phyloP scores from a whole-genome alignment of 345 rosid species.

The Hibiscus tridactylites region DNA sequence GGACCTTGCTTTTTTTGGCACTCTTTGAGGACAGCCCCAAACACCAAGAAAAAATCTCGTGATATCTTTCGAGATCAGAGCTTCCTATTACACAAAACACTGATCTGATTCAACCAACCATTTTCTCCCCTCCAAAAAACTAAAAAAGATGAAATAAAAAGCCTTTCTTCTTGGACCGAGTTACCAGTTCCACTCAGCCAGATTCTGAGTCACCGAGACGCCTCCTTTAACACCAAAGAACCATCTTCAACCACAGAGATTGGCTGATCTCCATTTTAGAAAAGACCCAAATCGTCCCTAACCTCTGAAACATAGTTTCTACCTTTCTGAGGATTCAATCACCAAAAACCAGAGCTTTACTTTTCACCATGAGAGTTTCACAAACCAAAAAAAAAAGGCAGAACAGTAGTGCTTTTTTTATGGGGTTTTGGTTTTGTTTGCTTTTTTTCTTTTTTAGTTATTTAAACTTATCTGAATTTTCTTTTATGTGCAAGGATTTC shows the following conservation, averaged over 20 bases:
- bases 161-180: not conserved
- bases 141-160: not conserved
- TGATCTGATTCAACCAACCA: slow-evolving; percentile 32
- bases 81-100: slow-evolving; percentile 33
- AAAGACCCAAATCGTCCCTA: slow-evolving; percentile 17
- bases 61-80: slow-evolving; percentile 62
- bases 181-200: not conserved
- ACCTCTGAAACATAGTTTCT: slow-evolving; percentile 25
- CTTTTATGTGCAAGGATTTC: slow-evolving; percentile 7
- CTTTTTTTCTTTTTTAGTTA: slow-evolving; percentile 13
- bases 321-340: not conserved
- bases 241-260: slow-evolving; percentile 7
- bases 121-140: slow-evolving; percentile 9
- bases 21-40: slow-evolving; percentile 42
- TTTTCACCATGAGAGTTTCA: not conserved
- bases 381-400: not conserved
- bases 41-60: slow-evolving; percentile 34
- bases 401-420: not conserved
- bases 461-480: not conserved
- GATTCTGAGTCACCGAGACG: not conserved
- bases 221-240: not conserved
- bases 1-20: slow-evolving; percentile 19
- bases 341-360: not conserved
- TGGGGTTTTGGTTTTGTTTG: slow-evolving; percentile 5
- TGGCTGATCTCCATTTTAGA: slow-evolving; percentile 18